Conservation (phyloP, 2,329 filamentous ascomycete genomes). For the Verticillium longisporum region DNA sequence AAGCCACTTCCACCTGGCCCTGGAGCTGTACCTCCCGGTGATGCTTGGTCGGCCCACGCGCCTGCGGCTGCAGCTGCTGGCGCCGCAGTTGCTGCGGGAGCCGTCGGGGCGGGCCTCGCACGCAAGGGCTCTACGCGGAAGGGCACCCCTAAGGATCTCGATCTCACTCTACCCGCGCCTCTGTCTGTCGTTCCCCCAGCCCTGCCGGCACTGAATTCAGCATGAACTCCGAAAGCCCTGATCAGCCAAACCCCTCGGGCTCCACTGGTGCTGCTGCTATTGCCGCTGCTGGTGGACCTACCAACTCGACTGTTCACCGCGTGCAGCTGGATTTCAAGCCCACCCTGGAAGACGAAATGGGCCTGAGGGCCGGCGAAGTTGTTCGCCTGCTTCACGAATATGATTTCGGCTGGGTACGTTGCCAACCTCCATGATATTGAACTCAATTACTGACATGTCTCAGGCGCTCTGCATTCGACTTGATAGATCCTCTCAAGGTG, state of each 20-base stretch:
- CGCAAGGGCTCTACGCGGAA: slow-evolving; percentile 53
- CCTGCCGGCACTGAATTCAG: slow-evolving; percentile 59
- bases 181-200: slow-evolving; percentile 41
- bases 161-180: slow-evolving; percentile 41
- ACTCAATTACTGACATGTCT: slow-evolving; percentile 20
- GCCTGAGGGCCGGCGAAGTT: slow-evolving; percentile 71
- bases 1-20: slow-evolving; percentile 10
- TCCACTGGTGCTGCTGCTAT: slow-evolving; percentile 52
- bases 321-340: slow-evolving; percentile 93
- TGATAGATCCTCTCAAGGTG: slow-evolving; percentile 86
- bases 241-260: slow-evolving; percentile 30
- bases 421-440: not conserved
- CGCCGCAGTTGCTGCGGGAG: slow-evolving; percentile 23
- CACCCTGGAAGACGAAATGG: slow-evolving; percentile 87
- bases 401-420: slow-evolving; percentile 92
- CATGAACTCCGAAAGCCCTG: slow-evolving; percentile 44
- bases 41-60: not conserved
- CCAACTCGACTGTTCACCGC: slow-evolving; percentile 67
- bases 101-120: slow-evolving; percentile 20
- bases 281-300: slow-evolving; percentile 54
- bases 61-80: slow-evolving; percentile 26
- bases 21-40: slow-evolving; percentile 14
- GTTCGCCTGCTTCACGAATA: slow-evolving; percentile 91
- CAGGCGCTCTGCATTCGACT: slow-evolving; percentile 86
- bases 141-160: slow-evolving; percentile 41